Evolutionary conservation across 164 flowering plant species (phyloP).

Genomic region (Vitis rupestris): DNA sequence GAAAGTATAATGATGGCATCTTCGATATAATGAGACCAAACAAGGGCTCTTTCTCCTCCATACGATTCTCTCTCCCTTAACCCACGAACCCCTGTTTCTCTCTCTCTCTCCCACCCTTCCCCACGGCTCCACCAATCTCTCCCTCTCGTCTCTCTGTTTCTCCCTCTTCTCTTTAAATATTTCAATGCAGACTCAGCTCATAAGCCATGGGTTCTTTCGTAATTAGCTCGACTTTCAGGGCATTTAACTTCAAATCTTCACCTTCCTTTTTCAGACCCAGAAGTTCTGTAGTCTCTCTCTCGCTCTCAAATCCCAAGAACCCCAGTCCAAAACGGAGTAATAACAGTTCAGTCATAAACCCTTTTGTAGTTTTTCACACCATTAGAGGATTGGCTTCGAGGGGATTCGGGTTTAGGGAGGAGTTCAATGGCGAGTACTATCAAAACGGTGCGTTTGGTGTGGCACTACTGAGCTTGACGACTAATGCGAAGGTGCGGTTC

Average conservation of each 20-base stretch:
- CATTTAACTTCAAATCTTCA: no score
- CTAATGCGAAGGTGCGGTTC: conserved; percentile 51
- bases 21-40: conserved; percentile 6
- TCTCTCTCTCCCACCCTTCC: neutral
- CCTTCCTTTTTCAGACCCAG: conserved; percentile 5
- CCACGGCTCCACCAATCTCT: no score
- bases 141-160: no score
- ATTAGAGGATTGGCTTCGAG: conserved; percentile 29
- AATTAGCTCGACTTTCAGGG: no score
- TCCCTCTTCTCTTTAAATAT: no score
- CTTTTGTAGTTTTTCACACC: conserved; percentile 34
- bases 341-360: conserved; percentile 17
- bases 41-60: conserved; percentile 15
- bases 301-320: conserved; percentile 15
- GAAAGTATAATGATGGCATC: conserved; percentile 9
- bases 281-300: conserved; percentile 14
- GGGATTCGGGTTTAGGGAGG: conserved; percentile 26
- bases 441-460: conserved; percentile 64
- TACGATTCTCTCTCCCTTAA: neutral
- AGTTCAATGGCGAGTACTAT: conserved; percentile 20
- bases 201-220: no score
- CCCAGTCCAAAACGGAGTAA: conserved; percentile 1
- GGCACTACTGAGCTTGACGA: conserved; percentile 56
- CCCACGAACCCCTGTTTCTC: neutral
- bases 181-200: no score